Evolutionary conservation across 2,329 filamentous ascomycete genomes (phyloP), one percentile per base, ranked within the genome.

Genomic region (Juglanconis sp.): DNA sequence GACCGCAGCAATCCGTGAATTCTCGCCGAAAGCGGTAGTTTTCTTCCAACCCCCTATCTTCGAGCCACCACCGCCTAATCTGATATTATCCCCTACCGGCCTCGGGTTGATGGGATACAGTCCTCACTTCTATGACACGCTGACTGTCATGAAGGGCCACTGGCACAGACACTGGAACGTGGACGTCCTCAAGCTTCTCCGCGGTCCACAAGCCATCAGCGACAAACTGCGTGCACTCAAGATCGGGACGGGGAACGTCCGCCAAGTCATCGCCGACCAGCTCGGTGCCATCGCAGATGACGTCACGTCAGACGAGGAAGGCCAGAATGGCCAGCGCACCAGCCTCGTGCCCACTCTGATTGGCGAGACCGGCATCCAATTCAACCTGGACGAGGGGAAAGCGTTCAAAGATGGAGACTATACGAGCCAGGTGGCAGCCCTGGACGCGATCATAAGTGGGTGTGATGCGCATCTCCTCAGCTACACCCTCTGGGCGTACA

Each of bases 111-210:
- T 62, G 50, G 65, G 63, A 6, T 67, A 67, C 61, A 65, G 64
- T 40, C 66, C 66, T 3, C 67, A 68, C 47, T 68, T 65, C 60
- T 68, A 68, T 55, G 67, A 68, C 49, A 65, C 64, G 3, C 53
- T 68, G 10, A 68, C 67, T 5, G 52, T 68, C 13, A 67, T 68
- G 67, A 66, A 61, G 40, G 53, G 61, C 31, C 67, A 66, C 31
- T 68, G 66, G 67, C 64, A 68, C 55, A 65, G 60, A 55, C 48
- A 60, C 42, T 68, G 66, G 65, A 68, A 68, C 52, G 63, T 66
- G 32, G 67, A 68, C 47, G 63, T 68, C 2, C 59, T 68, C 3
- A 56, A 65, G 1, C 49, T 68, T 11, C 62, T 68, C n/a, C 60
- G 67, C 7, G 67, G 67, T 5, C 52, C 35, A n/a, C 51, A 59